Evolutionary conservation across 768 basidiomycete species (phyloP), one percentile per base, ranked within the genome.

Genomic region (Asterophora parasitica): DNA sequence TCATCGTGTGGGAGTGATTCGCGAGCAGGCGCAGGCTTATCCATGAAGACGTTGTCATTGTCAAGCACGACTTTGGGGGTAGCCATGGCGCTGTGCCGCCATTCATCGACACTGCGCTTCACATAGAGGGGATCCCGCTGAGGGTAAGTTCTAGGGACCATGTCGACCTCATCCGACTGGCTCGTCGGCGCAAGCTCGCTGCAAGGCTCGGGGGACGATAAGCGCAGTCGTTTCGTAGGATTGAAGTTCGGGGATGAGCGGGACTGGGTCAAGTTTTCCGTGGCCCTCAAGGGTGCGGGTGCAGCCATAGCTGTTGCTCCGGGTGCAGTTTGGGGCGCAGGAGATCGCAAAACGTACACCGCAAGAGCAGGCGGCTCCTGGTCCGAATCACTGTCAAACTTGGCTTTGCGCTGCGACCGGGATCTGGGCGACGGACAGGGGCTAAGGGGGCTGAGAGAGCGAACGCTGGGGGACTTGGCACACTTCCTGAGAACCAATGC

Each of bases 131-230:
- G 52, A 51, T 70, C 59, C 20, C 58, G 59, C 4, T 49, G 44
- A 19, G 60, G 31, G 33, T 54, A 55, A n/a, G 27, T 31, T 30
- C 67, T 66, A 7, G 69, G 44, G 36, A 60, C 61, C 40, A 83
- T 65, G 53, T 85, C 83, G 38, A 73, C 66, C 58, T 85, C 85
- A 52, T 83, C 80, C 40, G 82, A 83, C 60, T 83, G 79, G 54
- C 83, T 85, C 39, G 81, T 84, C 16, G 78, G 81, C 7, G 85
- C 68, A 15, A 78, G 58, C 26, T 71, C 65, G 19, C 48, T 34
- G 26, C 44, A 43, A 3, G 52, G 62, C 38, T 58, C 51, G 1
- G 56, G 59, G 6, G 72, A 66, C 1, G 67, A 67, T 20, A 70
- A 44, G 15, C 72, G 74, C 8, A 61, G 61, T 40, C 67, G 75